These are phyloP conservation scores for Cystobasidiaceae sp. DNA, from an alignment of 1,284 basidiomycete species.

Conservation along the genomic window DNA sequence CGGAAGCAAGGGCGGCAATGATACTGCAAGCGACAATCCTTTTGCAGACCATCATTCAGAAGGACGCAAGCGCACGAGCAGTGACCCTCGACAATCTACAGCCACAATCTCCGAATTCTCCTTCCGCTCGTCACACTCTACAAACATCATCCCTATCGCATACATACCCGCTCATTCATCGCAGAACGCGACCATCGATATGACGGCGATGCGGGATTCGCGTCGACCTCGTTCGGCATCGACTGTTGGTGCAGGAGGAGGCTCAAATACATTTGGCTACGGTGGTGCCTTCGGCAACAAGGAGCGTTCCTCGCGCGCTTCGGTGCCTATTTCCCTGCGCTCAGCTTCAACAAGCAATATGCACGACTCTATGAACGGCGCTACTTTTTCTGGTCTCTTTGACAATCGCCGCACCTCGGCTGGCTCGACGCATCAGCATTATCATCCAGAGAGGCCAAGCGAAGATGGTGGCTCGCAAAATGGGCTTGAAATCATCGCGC, in stretches of 20 bases:
- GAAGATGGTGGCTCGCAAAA: background rate
- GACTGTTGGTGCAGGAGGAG: background rate
- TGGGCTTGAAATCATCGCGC: slow-evolving; percentile 12
- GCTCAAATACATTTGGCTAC: no score
- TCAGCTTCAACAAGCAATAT: slow-evolving; percentile 26
- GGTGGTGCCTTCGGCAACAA: slow-evolving; percentile 32
- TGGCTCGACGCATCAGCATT: no score
- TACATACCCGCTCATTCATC: slow-evolving; percentile 43
- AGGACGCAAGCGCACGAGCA: background rate
- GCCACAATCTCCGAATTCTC: slow-evolving; percentile 30
- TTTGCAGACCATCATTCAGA: slow-evolving; percentile 13
- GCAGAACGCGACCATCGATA: slow-evolving; percentile 38
- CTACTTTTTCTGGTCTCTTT: slow-evolving; percentile 23
- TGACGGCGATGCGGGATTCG: slow-evolving; percentile 7
- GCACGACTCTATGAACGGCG: slow-evolving; percentile 3
- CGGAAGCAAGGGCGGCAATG: no score
- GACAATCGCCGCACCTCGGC: slow-evolving; percentile 16
- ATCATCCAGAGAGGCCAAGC: background rate
- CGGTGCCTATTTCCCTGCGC: slow-evolving; percentile 36
- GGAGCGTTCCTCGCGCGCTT: slow-evolving; percentile 33
- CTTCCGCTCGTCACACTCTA: slow-evolving; percentile 43
- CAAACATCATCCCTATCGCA: slow-evolving; percentile 43
- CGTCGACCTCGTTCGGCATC: background rate
- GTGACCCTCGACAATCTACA: background rate
- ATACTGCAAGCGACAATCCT: slow-evolving; percentile 5